Evolutionary conservation across 1,284 basidiomycete genomes (phyloP).

Genomic region (Puccinia hordei): DNA sequence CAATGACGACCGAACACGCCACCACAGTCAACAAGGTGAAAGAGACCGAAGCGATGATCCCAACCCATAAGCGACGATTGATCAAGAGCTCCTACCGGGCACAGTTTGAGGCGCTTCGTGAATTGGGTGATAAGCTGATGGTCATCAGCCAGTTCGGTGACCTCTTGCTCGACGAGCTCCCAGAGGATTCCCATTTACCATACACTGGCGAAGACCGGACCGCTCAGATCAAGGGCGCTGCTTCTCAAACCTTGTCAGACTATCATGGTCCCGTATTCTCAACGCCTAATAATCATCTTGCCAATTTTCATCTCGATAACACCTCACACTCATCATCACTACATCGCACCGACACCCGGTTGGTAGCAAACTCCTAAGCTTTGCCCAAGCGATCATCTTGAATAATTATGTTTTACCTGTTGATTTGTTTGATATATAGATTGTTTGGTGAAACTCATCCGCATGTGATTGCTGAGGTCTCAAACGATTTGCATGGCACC

Average conservation of each 20-base stretch:
- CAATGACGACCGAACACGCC: constrained; percentile 50
- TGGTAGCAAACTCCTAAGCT: neutral
- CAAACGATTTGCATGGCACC: neutral
- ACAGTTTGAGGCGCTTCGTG: constrained; percentile 54
- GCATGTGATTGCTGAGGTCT: constrained; percentile 9
- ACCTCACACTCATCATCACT: constrained; percentile 10
- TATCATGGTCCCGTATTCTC: constrained; percentile 32
- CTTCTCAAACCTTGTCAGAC: constrained; percentile 47
- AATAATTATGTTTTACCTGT: neutral
- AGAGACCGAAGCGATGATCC: constrained; percentile 52
- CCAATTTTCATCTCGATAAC: neutral
- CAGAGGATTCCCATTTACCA: constrained; percentile 52
- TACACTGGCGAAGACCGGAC: constrained; percentile 53
- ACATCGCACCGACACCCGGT: constrained; percentile 21
- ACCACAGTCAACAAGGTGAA: constrained; percentile 49
- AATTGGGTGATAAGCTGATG: constrained; percentile 56
- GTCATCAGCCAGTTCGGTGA: constrained; percentile 55
- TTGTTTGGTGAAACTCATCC: constrained; percentile 49
- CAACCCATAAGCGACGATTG: constrained; percentile 55
- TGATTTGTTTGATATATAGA: constrained; percentile 22
- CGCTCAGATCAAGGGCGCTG: constrained; percentile 53
- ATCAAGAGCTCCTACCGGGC: constrained; percentile 53
- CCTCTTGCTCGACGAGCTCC: constrained; percentile 53
- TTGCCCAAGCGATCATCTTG: neutral
- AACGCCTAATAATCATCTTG: constrained; percentile 20